Conservation (phyloP, 1,284 basidiomycete genomes). For the Ceratobasidium papillatum region DNA sequence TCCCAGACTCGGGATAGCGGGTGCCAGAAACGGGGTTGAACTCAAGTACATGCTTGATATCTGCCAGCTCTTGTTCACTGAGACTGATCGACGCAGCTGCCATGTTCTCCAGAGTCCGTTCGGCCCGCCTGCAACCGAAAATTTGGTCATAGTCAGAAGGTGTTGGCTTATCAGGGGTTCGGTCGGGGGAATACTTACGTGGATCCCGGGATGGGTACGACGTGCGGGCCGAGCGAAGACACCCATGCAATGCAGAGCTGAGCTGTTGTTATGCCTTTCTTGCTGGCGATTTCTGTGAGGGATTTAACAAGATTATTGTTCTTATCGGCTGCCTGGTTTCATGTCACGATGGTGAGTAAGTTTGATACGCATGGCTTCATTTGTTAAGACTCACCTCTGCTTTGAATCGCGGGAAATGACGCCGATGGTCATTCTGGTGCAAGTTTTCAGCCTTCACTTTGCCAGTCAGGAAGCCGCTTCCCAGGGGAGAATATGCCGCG, state of each 20-base stretch:
- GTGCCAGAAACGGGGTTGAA: conserved; percentile 18
- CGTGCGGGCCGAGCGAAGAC: conserved; percentile 56
- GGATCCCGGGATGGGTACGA: conserved; percentile 66
- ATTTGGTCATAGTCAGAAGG: neutral
- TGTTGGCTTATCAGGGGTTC: neutral
- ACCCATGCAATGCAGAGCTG: conserved; percentile 74
- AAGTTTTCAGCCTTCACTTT: conserved; percentile 24
- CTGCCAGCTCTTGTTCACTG: conserved; percentile 8
- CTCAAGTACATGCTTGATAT: conserved; percentile 19
- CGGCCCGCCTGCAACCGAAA: neutral
- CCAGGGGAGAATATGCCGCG: conserved; percentile 56
- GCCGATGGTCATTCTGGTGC: conserved; percentile 53
- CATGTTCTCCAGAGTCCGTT: conserved; percentile 5
- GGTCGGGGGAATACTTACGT: conserved; percentile 43
- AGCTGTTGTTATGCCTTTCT: conserved; percentile 61
- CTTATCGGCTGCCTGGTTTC: conserved; percentile 57
- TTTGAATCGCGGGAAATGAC: conserved; percentile 52
- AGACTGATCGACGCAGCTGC: conserved; percentile 12
- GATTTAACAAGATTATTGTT: conserved; percentile 66
- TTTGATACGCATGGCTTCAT: too few relatives aligned
- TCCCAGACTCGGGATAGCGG: conserved; percentile 4
- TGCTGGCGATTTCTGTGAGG: conserved; percentile 55
- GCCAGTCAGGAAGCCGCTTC: conserved; percentile 48
- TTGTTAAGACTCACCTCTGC: conserved; percentile 38
- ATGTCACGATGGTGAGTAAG: too few relatives aligned